phyloP scores from a whole-genome alignment of 208 protist genomes.

The Lotmaria passim region DNA sequence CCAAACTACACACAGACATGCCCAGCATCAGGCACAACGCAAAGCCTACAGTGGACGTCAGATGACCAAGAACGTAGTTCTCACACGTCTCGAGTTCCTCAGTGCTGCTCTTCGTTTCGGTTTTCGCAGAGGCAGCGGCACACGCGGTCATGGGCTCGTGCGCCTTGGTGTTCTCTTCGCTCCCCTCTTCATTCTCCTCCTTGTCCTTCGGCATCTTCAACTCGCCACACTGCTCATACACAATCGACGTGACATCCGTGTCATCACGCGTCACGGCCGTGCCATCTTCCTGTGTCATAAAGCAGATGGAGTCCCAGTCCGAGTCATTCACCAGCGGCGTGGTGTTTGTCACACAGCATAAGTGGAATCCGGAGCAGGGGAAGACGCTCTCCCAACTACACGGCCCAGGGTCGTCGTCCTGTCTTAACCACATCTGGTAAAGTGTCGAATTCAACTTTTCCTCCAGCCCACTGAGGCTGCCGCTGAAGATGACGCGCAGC shows the following conservation, averaged over 20 bases:
- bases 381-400: conserved; percentile 34
- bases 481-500: conserved; percentile 1
- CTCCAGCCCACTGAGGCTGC: conserved; percentile 4
- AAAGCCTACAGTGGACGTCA: conserved; percentile 28
- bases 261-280: conserved; percentile 13
- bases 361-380: conserved; percentile 42
- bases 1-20: conserved; percentile 30
- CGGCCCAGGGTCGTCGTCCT: not conserved
- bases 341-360: conserved; percentile 51
- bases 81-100: conserved; percentile 10
- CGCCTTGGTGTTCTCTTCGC: not conserved
- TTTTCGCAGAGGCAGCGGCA: not conserved
- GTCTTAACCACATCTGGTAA: not conserved
- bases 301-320: conserved; percentile 35
- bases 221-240: conserved; percentile 11
- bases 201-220: not conserved
- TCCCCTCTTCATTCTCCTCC: too few relatives aligned
- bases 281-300: conserved; percentile 25
- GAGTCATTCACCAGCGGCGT: conserved; percentile 3
- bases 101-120: not conserved
- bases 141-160: conserved; percentile 7
- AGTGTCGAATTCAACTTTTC: conserved; percentile 4
- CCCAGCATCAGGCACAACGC: conserved; percentile 19
- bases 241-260: conserved; percentile 6
- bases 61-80: conserved; percentile 31